These are phyloP conservation scores for Dendrostoma leiphaemia DNA, from an alignment of 2,329 filamentous ascomycete genomes.

Conservation along the genomic window DNA sequence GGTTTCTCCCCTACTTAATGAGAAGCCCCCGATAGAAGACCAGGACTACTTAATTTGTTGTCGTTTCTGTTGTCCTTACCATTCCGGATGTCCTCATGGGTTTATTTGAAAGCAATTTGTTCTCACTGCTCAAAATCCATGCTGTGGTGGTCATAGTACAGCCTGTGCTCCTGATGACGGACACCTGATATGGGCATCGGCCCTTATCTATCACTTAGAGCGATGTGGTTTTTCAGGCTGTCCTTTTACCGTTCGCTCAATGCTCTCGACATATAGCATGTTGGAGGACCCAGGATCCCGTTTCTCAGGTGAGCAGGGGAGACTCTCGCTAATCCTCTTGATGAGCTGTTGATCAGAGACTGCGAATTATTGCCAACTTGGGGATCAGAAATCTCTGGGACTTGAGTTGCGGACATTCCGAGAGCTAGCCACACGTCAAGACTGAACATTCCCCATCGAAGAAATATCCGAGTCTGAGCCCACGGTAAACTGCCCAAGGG, in stretches of 20 bases:
- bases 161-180: not conserved
- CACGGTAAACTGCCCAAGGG: not conserved
- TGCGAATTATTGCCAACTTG: not conserved
- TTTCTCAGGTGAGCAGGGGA: not conserved
- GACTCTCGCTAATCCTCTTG: not conserved
- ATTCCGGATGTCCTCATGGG: too few relatives aligned
- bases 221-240: not conserved
- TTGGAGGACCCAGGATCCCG: not conserved
- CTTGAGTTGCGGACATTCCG: not conserved
- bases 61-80: not conserved
- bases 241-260: too few relatives aligned
- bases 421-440: not conserved
- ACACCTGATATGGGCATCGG: not conserved
- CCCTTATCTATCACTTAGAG: not conserved
- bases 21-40: too few relatives aligned
- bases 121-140: too few relatives aligned
- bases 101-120: not conserved
- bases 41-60: too few relatives aligned
- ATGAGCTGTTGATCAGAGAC: not conserved
- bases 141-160: not conserved
- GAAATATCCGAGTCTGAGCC: too few relatives aligned
- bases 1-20: too few relatives aligned
- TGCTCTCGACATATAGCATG: too few relatives aligned
- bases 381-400: not conserved
- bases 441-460: not conserved